phyloP scores from a whole-genome alignment of 2,329 filamentous ascomycete species.

The Colletotrichum phormii region DNA sequence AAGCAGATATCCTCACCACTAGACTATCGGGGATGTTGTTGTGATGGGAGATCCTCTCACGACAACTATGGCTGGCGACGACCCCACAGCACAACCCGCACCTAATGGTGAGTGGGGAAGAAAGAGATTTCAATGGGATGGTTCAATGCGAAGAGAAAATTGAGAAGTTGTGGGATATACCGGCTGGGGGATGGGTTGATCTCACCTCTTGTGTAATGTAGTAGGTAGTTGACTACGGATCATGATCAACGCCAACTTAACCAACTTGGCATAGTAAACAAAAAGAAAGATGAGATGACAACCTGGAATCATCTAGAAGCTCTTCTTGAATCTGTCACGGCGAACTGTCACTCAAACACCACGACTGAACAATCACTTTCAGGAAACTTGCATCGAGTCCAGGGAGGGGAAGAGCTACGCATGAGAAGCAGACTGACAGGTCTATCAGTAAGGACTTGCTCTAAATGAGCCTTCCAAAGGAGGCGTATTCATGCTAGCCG shows the following conservation, averaged over 20 bases:
- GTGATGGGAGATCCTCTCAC: rapidly evolving
- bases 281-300: neutral
- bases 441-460: too few species aligned
- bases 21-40: neutral
- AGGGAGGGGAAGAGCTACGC: too few species aligned
- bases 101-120: neutral
- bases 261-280: neutral
- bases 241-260: neutral
- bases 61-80: neutral
- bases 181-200: neutral
- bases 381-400: too few species aligned
- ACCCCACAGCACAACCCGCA: neutral
- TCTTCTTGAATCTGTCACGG: neutral
- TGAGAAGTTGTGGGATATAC: neutral
- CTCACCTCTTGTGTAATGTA: neutral
- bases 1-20: neutral
- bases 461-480: too few species aligned
- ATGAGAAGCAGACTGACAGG: too few species aligned
- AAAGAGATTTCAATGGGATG: neutral
- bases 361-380: too few species aligned
- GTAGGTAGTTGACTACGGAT: neutral
- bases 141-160: neutral
- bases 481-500: too few species aligned
- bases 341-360: too few species aligned
- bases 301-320: neutral